These are phyloP conservation scores for Dorcoceras hygrometricum DNA, from an alignment of 257 asterid species.

Conservation along the genomic window DNA sequence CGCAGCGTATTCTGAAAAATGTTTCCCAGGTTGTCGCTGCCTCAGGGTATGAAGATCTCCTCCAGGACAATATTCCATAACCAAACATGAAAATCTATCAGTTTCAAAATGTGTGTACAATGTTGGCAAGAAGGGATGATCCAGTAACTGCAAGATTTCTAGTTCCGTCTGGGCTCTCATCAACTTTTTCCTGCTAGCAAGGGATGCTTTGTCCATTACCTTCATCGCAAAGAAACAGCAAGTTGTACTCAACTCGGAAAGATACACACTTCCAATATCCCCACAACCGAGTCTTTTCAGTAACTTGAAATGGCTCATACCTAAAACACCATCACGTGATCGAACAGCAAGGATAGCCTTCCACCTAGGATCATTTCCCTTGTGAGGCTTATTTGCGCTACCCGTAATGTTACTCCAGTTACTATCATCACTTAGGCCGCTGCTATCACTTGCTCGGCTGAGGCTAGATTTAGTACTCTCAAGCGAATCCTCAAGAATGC, in stretches of 20 bases:
- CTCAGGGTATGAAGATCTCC: conserved; percentile 55
- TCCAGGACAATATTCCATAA: conserved; percentile 61
- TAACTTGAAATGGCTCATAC: conserved; percentile 51
- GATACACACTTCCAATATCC: conserved; percentile 55
- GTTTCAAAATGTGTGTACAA: conserved; percentile 59
- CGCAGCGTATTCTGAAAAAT: conserved; percentile 57
- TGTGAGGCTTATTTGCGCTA: conserved; percentile 52
- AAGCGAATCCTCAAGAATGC: conserved; percentile 42
- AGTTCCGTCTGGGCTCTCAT: conserved; percentile 51
- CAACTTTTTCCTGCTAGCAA: conserved; percentile 47
- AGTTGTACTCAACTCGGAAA: conserved; percentile 49
- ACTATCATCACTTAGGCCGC: conserved; percentile 54
- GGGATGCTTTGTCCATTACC: conserved; percentile 56
- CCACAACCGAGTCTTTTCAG: conserved; percentile 54
- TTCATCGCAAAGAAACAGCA: conserved; percentile 52
- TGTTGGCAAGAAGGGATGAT: conserved; percentile 59
- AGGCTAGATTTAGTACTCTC: conserved; percentile 53
- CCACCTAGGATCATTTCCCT: conserved; percentile 63
- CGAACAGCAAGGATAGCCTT: conserved; percentile 50
- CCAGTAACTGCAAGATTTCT: conserved; percentile 54
- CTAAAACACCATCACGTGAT: conserved; percentile 41
- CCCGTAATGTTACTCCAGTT: conserved; percentile 54
- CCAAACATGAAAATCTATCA: conserved; percentile 50
- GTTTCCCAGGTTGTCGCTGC: conserved; percentile 53
- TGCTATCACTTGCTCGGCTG: conserved; percentile 50